phyloP scores from a whole-genome alignment of 2,329 filamentous ascomycete species.

The Ophiostoma montium region DNA sequence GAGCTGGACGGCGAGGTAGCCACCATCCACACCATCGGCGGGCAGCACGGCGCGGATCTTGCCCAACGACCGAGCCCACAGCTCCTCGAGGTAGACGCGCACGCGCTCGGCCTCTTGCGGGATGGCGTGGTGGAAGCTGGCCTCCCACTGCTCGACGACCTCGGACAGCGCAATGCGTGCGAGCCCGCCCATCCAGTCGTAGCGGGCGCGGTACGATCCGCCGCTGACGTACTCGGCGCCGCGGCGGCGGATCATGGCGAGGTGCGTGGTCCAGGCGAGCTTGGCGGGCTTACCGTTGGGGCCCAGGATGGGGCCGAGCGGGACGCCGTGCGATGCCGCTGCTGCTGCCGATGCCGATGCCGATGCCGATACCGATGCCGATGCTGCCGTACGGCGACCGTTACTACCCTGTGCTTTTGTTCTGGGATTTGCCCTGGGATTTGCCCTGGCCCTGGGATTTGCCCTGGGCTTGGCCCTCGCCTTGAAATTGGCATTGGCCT shows the following conservation, averaged over 20 bases:
- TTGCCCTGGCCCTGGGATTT: no score
- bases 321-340: neutral
- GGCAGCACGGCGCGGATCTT: constrained; percentile 1
- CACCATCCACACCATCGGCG: neutral
- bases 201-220: neutral
- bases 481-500: neutral
- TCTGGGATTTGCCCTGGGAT: neutral
- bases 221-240: constrained; percentile 4
- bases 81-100: neutral
- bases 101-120: neutral
- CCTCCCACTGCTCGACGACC: constrained; percentile 5
- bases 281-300: neutral
- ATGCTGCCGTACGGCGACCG: no score
- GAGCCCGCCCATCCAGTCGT: constrained; percentile 8
- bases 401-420: no score
- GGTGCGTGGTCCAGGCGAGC: constrained; percentile 7
- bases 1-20: constrained; percentile 2
- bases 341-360: no score
- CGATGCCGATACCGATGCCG: neutral
- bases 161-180: neutral
- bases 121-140: neutral
- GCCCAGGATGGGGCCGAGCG: neutral
- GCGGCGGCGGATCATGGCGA: constrained; percentile 4
- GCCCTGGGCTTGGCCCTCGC: neutral
- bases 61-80: neutral